Base-by-base conservation (phyloP, 2,329 filamentous ascomycete species). In the Allantophomopsis lycopodina region DNA sequence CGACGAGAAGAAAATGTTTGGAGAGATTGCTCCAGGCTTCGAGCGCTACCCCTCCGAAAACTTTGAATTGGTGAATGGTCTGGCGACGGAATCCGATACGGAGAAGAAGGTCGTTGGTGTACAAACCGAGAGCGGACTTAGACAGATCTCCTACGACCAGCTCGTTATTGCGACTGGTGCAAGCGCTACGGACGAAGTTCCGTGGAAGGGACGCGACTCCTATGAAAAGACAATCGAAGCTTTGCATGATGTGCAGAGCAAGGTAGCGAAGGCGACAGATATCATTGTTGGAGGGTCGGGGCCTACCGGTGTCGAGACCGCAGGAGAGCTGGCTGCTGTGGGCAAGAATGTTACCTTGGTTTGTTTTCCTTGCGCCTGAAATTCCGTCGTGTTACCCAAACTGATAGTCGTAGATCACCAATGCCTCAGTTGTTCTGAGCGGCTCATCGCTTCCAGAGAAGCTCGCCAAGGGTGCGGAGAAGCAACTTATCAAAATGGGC, bases 371-470 rank as follows among this genome's bases (percentile, higher is more conserved):
- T 12, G 23, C 23, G 23, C 23, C 10, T 28, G 23, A 28, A 28
- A 28, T 12, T 12, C 8, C 23, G 10, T 12, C 23, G 10, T 14
- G 13, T 4, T 8, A 7, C 14, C 8, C 8, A 35, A 18, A 13
- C 30, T 28, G 35, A 16, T 7, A 15, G 33, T 8, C 21, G 16
- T 13, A 33, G 32, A 50, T 59, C 15, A 68, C 73, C 35, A 78
- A 77, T 55, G 65, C 68, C 5, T 64, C 65, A 32, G 76, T 64
- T 52, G 47, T 78, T 4, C 65, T 68, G 1, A 51, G 48, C 4
- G 50, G 53, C 33, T 56, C 68, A 42, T 28, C 23, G 23, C 59
- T 74, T 5, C 63, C 60, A 15, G 59, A 62, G 15, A 55, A 52
- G 37, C 63, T 61, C 39, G 66, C 64, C 43, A 40, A 46, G 3